These are phyloP conservation scores for Botryosphaeria dothidea DNA, from an alignment of 2,329 filamentous ascomycete genomes.

Conservation along the genomic window DNA sequence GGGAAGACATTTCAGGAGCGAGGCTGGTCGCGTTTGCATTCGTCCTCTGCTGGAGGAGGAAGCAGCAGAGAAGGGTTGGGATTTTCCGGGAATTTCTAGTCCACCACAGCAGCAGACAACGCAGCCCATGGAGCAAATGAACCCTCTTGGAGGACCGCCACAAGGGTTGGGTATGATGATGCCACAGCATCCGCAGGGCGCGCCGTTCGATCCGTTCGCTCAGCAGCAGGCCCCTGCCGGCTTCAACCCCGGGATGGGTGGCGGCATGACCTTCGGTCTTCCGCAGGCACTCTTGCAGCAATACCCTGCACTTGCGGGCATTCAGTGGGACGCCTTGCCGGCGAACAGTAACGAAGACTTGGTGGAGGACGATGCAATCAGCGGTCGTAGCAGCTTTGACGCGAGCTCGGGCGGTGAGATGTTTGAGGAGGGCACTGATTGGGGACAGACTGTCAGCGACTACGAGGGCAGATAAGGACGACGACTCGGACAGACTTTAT, in stretches of 20 bases:
- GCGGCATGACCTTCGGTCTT: slow-evolving; percentile 55
- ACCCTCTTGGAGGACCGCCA: slow-evolving; percentile 31
- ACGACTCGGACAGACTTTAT: neutral
- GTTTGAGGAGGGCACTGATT: slow-evolving; percentile 62
- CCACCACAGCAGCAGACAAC: slow-evolving; percentile 42
- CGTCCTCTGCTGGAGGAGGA: slow-evolving; percentile 97
- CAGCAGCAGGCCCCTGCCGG: slow-evolving; percentile 9
- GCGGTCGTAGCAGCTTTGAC: slow-evolving; percentile 81
- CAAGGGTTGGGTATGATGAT: slow-evolving; percentile 34
- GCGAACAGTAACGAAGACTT: slow-evolving; percentile 52
- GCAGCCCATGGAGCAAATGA: slow-evolving; percentile 5
- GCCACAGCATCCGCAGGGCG: slow-evolving; percentile 33
- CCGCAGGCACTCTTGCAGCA: slow-evolving; percentile 86
- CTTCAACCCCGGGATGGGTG: slow-evolving; percentile 28
- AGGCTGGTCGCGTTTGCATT: slow-evolving; percentile 94
- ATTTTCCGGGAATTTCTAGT: slow-evolving; percentile 61
- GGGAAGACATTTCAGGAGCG: slow-evolving; percentile 90
- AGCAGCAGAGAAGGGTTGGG: slow-evolving; percentile 73
- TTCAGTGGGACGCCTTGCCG: slow-evolving; percentile 83
- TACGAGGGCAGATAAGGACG: slow-evolving; percentile 11
- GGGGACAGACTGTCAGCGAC: slow-evolving; percentile 17
- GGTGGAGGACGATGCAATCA: slow-evolving; percentile 49
- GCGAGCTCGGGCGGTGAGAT: slow-evolving; percentile 69
- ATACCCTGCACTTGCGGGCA: slow-evolving; percentile 86
- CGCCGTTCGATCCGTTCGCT: slow-evolving; percentile 3